phyloP scores from a whole-genome alignment of 495 filamentous ascomycete species.

The Aspergillus biplanus region DNA sequence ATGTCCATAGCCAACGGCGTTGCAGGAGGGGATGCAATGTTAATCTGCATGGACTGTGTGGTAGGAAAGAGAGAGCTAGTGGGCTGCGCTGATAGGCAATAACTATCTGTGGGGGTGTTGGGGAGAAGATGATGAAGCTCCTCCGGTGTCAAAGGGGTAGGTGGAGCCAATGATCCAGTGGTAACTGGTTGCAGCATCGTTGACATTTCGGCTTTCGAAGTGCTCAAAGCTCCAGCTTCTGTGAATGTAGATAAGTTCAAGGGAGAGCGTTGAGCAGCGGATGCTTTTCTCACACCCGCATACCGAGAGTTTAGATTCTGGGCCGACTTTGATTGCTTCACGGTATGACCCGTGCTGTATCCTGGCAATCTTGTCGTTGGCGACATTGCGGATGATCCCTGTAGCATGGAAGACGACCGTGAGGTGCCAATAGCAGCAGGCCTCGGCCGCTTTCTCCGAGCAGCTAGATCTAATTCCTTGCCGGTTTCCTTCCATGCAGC shows the following conservation, averaged over 20 bases:
- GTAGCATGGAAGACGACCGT: slow-evolving; percentile 38
- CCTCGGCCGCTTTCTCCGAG: slow-evolving; percentile 56
- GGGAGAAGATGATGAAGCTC: slow-evolving; percentile 50
- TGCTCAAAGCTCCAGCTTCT: slow-evolving; percentile 45
- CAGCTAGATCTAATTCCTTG: slow-evolving; percentile 56
- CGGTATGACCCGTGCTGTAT: slow-evolving; percentile 40
- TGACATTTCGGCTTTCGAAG: slow-evolving; percentile 44
- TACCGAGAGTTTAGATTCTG: slow-evolving; percentile 53
- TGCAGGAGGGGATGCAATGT: slow-evolving; percentile 51
- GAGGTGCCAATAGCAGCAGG: slow-evolving; percentile 58
- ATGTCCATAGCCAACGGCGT: slow-evolving; percentile 48
- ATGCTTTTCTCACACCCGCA: slow-evolving; percentile 56
- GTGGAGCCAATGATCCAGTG: slow-evolving; percentile 44
- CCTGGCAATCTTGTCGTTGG: slow-evolving; percentile 42
- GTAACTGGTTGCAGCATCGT: slow-evolving; percentile 45
- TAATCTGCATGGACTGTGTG: slow-evolving; percentile 50
- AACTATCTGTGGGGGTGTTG: slow-evolving; percentile 43
- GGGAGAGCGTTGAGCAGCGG: slow-evolving; percentile 55
- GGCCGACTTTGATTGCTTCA: slow-evolving; percentile 59
- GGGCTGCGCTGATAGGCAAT: slow-evolving; percentile 46
- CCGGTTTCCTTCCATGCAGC: slow-evolving; percentile 44
- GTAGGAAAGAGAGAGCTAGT: slow-evolving; percentile 44
- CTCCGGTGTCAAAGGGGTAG: slow-evolving; percentile 51
- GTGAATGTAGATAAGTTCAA: slow-evolving; percentile 54
- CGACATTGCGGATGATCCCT: slow-evolving; percentile 47